Percentiles rank a stretch among this genome's conserved stretches.
phyloP scores from a whole-genome alignment of 2,329 filamentous ascomycete genomes.

The Epichloe hybrida region DNA sequence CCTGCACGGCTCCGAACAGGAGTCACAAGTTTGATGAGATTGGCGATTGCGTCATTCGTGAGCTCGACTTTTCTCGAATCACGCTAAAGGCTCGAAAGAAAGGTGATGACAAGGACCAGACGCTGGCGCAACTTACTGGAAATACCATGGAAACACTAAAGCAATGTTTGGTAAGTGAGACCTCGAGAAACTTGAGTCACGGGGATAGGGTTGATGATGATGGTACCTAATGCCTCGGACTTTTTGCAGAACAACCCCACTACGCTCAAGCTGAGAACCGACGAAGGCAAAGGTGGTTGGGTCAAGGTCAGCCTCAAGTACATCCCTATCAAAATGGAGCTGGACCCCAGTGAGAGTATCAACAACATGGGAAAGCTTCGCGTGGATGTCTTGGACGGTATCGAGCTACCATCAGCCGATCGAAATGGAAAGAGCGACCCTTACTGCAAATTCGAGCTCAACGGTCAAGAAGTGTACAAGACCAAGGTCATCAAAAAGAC shows the following conservation, averaged over 20 bases:
- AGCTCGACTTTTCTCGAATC: constrained; percentile 90
- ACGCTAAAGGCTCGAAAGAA: constrained; percentile 79
- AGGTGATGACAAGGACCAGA: constrained; percentile 60
- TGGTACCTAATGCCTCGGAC: neutral
- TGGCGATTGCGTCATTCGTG: constrained; percentile 88
- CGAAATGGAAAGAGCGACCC: constrained; percentile 95
- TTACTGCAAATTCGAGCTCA: constrained; percentile 87
- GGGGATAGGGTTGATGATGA: no score
- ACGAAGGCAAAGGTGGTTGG: constrained; percentile 61
- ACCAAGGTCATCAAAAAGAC: constrained; percentile 97
- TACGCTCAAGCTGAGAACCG: constrained; percentile 63
- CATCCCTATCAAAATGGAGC: constrained; percentile 82
- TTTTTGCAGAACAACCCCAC: constrained; percentile 68
- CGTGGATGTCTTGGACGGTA: constrained; percentile 80
- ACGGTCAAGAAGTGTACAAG: constrained; percentile 84
- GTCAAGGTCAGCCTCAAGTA: constrained; percentile 91
- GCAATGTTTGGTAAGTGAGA: constrained; percentile 58
- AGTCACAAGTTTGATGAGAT: constrained; percentile 74
- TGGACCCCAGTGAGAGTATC: constrained; percentile 91
- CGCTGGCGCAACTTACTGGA: constrained; percentile 70
- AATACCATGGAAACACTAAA: constrained; percentile 79
- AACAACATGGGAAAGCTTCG: constrained; percentile 96
- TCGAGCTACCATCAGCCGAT: constrained; percentile 82
- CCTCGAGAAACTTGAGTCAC: neutral
- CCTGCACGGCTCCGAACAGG: constrained; percentile 58